Evolutionary conservation across 2,329 filamentous ascomycete species (phyloP), one percentile per base, ranked within the genome.

Genomic region (Sordariomycetes sp.): DNA sequence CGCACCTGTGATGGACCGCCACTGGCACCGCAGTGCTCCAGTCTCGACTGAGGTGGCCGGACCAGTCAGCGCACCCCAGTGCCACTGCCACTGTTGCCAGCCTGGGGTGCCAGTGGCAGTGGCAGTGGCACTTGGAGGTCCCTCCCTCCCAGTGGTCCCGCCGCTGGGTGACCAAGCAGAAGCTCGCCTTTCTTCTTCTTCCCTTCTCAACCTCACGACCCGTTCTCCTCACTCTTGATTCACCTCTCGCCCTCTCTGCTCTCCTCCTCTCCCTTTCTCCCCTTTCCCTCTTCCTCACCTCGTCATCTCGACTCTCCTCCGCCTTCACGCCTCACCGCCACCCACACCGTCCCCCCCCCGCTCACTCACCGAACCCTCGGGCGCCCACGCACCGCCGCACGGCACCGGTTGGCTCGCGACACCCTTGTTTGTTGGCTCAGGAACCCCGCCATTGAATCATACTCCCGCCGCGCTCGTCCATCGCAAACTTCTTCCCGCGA

Each of bases 171-270:
- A n/a, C n/a, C 26, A 14, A 28, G 26, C n/a, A 28, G 11, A 28
- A 28, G n/a, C 42, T 45, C 42, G 37, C 39, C 34, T 36, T 40
- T 40, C 45, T 41, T 48, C 46, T 43, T 43, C 46, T 41, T 45
- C 44, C 40, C 34, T 37, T 40, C 37, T 30, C 34, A 46, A 39
- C 42, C 39, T 28, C 19, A 14, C n/a, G n/a, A n/a, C n/a, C n/a
- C n/a, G n/a, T 11, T 31, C 29, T 23, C 24, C 10, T 35, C 19
- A 11, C 18, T 20, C 16, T 28, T 27, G 26, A 24, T n/a, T 27
- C 26, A 15, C 21, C 32, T 32, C 33, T 32, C 33, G 32, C 30
- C 29, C 41, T 44, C 39, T 43, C 42, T 44, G 43, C 38, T 42
- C 42, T 37, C 39, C 34, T 40, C 37, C 39, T 36, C 36, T 43